Evolutionary conservation across 2,329 filamentous ascomycete genomes (phyloP), one percentile per base, ranked within the genome.

Genomic region (Neocucurbitaria cava): DNA sequence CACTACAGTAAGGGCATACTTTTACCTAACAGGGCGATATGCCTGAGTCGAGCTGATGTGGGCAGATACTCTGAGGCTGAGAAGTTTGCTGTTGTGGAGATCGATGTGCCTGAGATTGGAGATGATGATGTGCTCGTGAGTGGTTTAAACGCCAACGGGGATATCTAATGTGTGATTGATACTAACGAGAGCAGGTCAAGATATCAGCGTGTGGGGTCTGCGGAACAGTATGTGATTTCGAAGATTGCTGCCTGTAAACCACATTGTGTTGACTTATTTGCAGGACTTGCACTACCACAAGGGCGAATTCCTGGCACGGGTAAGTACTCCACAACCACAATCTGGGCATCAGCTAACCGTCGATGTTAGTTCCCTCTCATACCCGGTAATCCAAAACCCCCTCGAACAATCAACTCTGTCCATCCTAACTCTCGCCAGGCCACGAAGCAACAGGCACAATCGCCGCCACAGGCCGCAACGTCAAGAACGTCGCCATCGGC

Each of bases 381-480:
- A 38, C 65, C 65, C 1, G 65, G 65, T 68, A 54, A 28, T 9
- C 9, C 10, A 31, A n/a, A 33, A n/a, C n/a, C 11, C n/a, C 11
- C 10, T 26, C 33, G 63, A 65, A 52, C 30, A 41, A n/a, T 13
- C 11, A 13, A n/a, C 23, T 3, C 1, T n/a, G 3, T 20, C 23
- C 21, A n/a, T 44, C 7, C 2, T 13, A n/a, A 24, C 45, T 30
- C 28, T 5, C 2, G 1, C n/a, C 43, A 68, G 86, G 87, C 45
- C 87, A 90, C 65, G 87, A 90, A 73, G 88, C 87, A 31, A 85
- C 88, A 36, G 87, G 87, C 62, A 82, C 86, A 31, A 81, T 90
- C 50, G 87, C 84, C 28, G 85, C 81, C 11, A 69, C 85, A 35
- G 84, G 84, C 43, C 79, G 79, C 57, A 81, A 85, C 61, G 86